These are phyloP conservation scores for Fragaria iinumae DNA, from an alignment of 306 rosid species.

Conservation along the genomic window DNA sequence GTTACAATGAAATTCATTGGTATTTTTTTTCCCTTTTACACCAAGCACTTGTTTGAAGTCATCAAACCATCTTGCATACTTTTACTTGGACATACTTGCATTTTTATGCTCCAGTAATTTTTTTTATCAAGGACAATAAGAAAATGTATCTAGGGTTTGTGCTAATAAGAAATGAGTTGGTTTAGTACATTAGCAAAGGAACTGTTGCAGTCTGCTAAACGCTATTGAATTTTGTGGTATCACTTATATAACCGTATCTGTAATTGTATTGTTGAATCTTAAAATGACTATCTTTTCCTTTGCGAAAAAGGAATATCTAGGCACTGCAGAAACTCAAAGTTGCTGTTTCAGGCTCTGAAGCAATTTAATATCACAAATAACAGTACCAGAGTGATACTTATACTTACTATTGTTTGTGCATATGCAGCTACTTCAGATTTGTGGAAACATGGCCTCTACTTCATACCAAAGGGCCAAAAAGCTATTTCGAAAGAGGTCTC, in stretches of 20 bases:
- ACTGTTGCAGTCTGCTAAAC: neutral
- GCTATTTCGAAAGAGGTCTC: conserved; percentile 66
- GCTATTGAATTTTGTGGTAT: neutral
- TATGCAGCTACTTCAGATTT: conserved; percentile 66
- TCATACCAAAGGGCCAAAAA: conserved; percentile 51
- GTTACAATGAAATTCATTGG: conserved; percentile 67
- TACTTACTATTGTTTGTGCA: conserved; percentile 18
- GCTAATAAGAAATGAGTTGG: neutral
- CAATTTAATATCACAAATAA: neutral
- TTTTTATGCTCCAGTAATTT: neutral
- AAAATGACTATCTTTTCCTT: neutral
- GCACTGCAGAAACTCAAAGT: neutral
- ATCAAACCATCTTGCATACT: neutral
- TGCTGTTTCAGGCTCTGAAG: neutral
- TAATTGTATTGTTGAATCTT: neutral
- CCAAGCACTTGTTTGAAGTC: neutral
- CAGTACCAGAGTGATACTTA: neutral
- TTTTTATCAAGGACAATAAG: no score
- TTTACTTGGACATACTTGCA: neutral
- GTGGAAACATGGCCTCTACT: conserved; percentile 74
- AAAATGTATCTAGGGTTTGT: neutral
- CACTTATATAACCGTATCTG: neutral
- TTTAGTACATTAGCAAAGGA: neutral
- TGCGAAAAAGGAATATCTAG: neutral
- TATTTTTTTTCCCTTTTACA: conserved; percentile 25